Conservation (phyloP, 202 grass and related monocot species). For the Musa balbisiana region DNA sequence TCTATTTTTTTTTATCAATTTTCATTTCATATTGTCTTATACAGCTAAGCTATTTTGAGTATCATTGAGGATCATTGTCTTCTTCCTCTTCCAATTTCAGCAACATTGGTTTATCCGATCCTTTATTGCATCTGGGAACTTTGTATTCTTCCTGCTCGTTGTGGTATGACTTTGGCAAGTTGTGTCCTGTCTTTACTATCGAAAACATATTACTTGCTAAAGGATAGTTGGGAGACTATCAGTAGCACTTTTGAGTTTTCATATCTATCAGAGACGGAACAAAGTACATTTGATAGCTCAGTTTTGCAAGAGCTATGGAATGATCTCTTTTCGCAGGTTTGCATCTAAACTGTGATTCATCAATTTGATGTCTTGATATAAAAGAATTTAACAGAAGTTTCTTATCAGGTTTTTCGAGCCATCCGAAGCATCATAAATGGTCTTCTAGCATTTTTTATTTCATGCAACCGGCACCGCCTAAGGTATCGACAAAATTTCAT, state of each 20-base stretch:
- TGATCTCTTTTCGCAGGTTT: constrained; percentile 89
- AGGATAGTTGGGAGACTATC: constrained; percentile 51
- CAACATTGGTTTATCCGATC: constrained; percentile 60
- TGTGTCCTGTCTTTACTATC: constrained; percentile 40
- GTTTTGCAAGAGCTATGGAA: constrained; percentile 73
- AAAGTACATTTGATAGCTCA: constrained; percentile 45
- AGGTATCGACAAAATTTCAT: constrained; percentile 44
- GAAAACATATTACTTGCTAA: constrained; percentile 43
- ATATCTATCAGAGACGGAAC: constrained; percentile 38
- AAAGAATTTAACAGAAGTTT: background rate
- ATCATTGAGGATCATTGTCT: background rate
- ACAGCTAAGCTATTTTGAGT: too few relatives aligned
- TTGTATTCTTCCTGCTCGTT: constrained; percentile 48
- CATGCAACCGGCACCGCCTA: constrained; percentile 91
- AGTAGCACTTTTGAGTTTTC: constrained; percentile 58
- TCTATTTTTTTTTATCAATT: too few relatives aligned
- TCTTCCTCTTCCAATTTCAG: constrained; percentile 34
- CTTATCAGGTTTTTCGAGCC: constrained; percentile 66
- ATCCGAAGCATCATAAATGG: constrained; percentile 81
- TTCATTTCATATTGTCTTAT: too few relatives aligned
- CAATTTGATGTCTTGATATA: constrained; percentile 3
- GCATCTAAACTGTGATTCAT: background rate
- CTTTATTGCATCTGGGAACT: constrained; percentile 61
- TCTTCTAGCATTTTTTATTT: constrained; percentile 77
- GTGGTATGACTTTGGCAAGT: constrained; percentile 43